phyloP scores from a whole-genome alignment of 2,329 filamentous ascomycete species.

The Fusarium sp. region DNA sequence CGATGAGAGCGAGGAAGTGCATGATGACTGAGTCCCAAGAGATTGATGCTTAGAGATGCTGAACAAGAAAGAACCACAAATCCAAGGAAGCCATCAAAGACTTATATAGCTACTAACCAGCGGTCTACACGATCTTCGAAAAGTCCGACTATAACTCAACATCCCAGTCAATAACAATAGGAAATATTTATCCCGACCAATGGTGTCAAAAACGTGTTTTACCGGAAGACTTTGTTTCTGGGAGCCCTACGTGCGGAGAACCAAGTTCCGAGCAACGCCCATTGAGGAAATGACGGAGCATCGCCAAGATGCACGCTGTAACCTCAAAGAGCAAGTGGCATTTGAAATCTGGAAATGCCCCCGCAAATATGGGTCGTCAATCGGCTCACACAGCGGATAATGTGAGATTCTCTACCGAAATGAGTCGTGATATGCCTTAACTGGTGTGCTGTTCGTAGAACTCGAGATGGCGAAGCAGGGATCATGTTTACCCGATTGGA shows the following conservation, averaged over 20 bases:
- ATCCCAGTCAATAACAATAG: background rate
- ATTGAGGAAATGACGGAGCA: slow-evolving; percentile 31
- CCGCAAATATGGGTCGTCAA: background rate
- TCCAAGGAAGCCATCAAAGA: background rate
- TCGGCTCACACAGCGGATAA: slow-evolving; percentile 1
- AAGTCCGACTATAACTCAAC: background rate
- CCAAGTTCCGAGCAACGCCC: slow-evolving; percentile 24
- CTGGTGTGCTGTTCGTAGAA: background rate
- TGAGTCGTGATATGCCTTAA: background rate
- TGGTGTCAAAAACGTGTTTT: background rate
- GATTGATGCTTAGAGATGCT: background rate
- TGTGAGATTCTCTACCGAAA: background rate
- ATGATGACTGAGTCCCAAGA: background rate
- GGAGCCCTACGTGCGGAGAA: slow-evolving; percentile 12
- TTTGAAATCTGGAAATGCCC: background rate
- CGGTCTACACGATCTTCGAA: background rate
- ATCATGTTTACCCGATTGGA: background rate
- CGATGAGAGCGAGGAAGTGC: slow-evolving; percentile 10
- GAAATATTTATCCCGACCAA: background rate
- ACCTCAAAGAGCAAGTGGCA: slow-evolving; percentile 9
- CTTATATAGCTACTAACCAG: slow-evolving; percentile 14
- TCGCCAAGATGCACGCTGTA: background rate
- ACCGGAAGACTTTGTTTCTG: background rate
- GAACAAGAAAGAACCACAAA: background rate
- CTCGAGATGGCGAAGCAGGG: background rate